phyloP scores from a whole-genome alignment of 345 rosid genomes.

The Populus tremula region DNA sequence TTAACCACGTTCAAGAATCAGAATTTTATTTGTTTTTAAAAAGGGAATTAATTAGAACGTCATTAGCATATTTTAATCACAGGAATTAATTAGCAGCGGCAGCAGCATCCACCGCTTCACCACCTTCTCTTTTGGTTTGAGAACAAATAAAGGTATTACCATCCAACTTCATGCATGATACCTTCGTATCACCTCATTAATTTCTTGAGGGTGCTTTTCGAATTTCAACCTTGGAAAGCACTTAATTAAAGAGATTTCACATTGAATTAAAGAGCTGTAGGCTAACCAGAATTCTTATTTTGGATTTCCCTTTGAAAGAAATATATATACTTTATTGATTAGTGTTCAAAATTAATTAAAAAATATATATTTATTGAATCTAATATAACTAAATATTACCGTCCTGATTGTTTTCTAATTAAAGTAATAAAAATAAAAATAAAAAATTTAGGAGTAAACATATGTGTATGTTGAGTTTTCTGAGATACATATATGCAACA shows the following conservation, averaged over 20 bases:
- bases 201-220: neutral
- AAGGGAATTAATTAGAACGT: neutral
- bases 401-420: too few species aligned
- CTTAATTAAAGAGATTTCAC: neutral
- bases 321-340: too few species aligned
- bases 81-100: neutral
- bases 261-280: too few species aligned
- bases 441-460: too few species aligned
- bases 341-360: too few species aligned
- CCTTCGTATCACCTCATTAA: neutral
- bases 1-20: neutral
- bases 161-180: neutral
- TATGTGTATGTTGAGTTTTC: too few species aligned
- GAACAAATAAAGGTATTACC: neutral
- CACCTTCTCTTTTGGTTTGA: neutral
- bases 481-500: too few species aligned
- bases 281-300: neutral
- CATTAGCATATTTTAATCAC: neutral
- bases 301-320: too few species aligned
- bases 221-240: neutral
- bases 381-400: too few species aligned
- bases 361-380: too few species aligned
- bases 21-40: neutral
- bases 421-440: too few species aligned
- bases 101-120: neutral